Percentiles rank a stretch among this genome's conserved stretches.
Evolutionary conservation across 805 yeast genomes (phyloP).

Genomic region (Kuraishia borneana): DNA sequence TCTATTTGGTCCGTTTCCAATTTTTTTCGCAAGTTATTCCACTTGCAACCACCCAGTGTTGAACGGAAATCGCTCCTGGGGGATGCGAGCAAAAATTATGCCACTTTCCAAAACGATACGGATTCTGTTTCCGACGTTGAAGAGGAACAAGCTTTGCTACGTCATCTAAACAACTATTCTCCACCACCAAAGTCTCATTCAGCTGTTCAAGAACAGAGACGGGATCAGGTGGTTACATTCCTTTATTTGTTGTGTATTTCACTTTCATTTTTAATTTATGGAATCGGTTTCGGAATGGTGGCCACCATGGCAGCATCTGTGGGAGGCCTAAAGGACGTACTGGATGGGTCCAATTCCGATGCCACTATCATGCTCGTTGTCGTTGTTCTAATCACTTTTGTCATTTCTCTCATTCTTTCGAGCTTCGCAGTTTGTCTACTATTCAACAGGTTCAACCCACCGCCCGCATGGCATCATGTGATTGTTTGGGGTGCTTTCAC

Average conservation of each 20-base stretch:
- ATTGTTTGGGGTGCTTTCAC: slow-evolving; percentile 30
- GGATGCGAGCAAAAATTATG: neutral
- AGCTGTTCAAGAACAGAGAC: slow-evolving; percentile 1
- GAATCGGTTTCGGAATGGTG: slow-evolving; percentile 31
- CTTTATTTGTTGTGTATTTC: slow-evolving; percentile 2
- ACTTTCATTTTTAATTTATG: slow-evolving; percentile 17
- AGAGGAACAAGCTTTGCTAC: neutral
- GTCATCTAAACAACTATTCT: neutral
- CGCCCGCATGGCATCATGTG: slow-evolving; percentile 29
- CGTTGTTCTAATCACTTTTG: slow-evolving; percentile 26
- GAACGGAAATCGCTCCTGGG: neutral
- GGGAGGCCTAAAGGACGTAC: slow-evolving; percentile 3
- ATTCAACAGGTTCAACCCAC: slow-evolving; percentile 23
- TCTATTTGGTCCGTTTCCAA: neutral
- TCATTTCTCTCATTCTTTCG: slow-evolving; percentile 28
- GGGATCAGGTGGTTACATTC: slow-evolving; percentile 3
- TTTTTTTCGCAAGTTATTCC: neutral
- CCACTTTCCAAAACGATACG: neutral
- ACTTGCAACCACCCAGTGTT: neutral
- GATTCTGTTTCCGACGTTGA: slow-evolving; percentile 1
- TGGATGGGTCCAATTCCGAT: slow-evolving; percentile 4
- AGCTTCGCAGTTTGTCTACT: slow-evolving; percentile 33
- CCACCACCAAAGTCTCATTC: neutral
- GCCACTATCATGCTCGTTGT: slow-evolving; percentile 16
- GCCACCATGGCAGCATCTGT: slow-evolving; percentile 11